Conservation (phyloP, 75 land plant genomes). For the Pinus tabuliformis region DNA sequence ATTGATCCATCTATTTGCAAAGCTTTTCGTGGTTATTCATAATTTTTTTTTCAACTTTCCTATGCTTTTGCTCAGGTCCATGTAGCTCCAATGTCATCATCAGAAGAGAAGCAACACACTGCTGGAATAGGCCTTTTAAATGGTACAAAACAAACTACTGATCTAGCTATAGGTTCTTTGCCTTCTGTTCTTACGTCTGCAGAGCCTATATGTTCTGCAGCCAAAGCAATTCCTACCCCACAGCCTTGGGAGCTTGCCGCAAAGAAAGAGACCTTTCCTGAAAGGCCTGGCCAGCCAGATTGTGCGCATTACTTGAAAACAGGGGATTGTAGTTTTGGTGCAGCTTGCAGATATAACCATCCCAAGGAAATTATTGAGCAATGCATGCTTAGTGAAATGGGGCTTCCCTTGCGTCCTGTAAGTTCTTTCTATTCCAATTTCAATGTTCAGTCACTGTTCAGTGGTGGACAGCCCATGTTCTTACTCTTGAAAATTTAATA, state of each 20-base stretch:
- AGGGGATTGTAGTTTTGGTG: conserved; percentile 71
- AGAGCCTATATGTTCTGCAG: conserved; percentile 9
- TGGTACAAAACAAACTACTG: background rate
- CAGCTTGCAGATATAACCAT: conserved; percentile 68
- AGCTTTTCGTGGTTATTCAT: background rate
- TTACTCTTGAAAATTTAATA: too few relatives aligned
- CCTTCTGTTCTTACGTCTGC: background rate
- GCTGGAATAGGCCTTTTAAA: background rate
- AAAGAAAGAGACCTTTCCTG: conserved; percentile 37
- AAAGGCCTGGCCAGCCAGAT: conserved; percentile 65
- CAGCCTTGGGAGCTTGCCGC: background rate
- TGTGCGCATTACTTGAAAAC: conserved; percentile 71
- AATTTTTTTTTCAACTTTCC: background rate
- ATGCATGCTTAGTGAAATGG: conserved; percentile 38
- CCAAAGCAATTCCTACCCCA: conserved; percentile 15
- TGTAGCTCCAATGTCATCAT: conserved; percentile 7
- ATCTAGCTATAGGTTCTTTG: background rate
- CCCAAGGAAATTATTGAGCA: conserved; percentile 15
- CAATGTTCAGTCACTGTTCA: too few relatives aligned
- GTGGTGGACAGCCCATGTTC: too few relatives aligned
- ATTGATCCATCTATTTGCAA: background rate
- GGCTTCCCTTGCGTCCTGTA: conserved; percentile 63
- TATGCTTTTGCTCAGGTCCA: conserved; percentile 14
- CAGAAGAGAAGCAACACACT: conserved; percentile 12
- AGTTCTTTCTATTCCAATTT: conserved; percentile 9